These are phyloP conservation scores for Podaxis sp. DNA, from an alignment of 768 basidiomycete species.

Conservation along the genomic window DNA sequence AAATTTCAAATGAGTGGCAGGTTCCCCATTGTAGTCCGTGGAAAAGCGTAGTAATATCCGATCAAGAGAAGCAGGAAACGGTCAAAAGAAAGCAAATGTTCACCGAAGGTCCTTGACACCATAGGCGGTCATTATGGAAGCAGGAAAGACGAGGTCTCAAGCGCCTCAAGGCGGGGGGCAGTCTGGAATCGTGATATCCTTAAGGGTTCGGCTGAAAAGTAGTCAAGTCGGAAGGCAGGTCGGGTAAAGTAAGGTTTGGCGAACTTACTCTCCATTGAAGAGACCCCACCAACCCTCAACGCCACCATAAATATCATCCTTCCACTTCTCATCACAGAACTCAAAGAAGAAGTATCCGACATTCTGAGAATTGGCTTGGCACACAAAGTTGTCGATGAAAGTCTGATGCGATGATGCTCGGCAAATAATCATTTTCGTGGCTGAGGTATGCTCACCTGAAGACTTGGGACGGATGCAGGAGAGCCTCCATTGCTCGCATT, in stretches of 20 bases:
- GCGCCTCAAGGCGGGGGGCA: conserved; percentile 37
- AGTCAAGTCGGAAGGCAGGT: conserved; percentile 1
- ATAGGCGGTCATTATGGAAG: neutral
- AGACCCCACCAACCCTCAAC: conserved; percentile 63
- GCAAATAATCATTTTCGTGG: neutral
- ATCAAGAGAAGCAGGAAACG: neutral
- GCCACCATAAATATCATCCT: conserved; percentile 67
- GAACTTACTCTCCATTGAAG: conserved; percentile 39
- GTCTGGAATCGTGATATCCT: conserved; percentile 59
- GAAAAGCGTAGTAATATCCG: neutral
- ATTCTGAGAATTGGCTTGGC: conserved; percentile 72
- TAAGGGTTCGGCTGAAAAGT: conserved; percentile 56
- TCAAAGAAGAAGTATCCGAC: conserved; percentile 89
- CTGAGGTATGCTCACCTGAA: conserved; percentile 37
- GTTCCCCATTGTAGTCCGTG: neutral
- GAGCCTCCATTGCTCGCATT: conserved; percentile 67
- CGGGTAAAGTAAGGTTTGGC: neutral
- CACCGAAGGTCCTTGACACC: neutral
- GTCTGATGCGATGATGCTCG: conserved; percentile 32
- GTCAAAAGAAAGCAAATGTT: neutral
- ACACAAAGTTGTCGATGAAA: conserved; percentile 88
- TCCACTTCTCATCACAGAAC: conserved; percentile 82
- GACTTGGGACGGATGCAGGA: conserved; percentile 51
- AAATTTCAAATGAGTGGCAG: neutral
- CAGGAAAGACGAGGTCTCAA: neutral